Base-by-base conservation (phyloP, 2,329 filamentous ascomycete genomes). In the Fusarium sp. region DNA sequence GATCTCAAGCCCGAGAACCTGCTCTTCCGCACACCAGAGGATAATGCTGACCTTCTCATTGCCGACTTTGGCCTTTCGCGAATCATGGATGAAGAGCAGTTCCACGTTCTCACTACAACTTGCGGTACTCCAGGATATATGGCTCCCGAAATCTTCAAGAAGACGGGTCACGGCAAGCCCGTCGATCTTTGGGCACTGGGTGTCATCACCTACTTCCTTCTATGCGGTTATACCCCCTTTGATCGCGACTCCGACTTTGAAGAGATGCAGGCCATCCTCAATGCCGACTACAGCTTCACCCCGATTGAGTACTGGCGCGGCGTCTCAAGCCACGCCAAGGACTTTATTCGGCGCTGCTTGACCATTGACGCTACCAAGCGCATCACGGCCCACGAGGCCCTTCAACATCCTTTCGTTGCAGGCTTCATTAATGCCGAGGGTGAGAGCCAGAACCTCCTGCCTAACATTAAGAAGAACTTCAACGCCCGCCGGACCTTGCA, bases 81-180 rank as follows among this genome's bases (percentile, higher is more conserved):
- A 63, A 97, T 99, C 81, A 98, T 99, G 95, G 96, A 99, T 77
- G 96, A 98, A 81, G 93, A 97, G 81, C 93, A 97, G 78, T 98
- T 98, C 80, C 96, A 98, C 78, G 95, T 98, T 29, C 83, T 99
- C 68, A 99, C 96, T 10, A 99, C 96, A 0, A 99, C 96, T 1
- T 99, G 96, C 79, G 96, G 96, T 64, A 99, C 96, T 1, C 96
- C 96, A 4, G 96, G 96, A 53, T 99, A 99, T 81, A 99, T 99
- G 96, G 96, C 96, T 2, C 96, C 96, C 20, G 96, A 99, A 80
- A 99, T 99, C 76, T 99, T 99, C 83, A 97, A 97, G 81, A 99
- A 99, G 85, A 94, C 91, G 7, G 96, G 96, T 25, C 96, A 99
- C 79, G 96, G 96, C 69, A 99, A 98, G 81, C 94, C 96, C 73